A percentile compares a stretch with the other conserved stretches of the same genome.
phyloP scores from a whole-genome alignment of 768 basidiomycete genomes.

The Boletus rubropictus region DNA sequence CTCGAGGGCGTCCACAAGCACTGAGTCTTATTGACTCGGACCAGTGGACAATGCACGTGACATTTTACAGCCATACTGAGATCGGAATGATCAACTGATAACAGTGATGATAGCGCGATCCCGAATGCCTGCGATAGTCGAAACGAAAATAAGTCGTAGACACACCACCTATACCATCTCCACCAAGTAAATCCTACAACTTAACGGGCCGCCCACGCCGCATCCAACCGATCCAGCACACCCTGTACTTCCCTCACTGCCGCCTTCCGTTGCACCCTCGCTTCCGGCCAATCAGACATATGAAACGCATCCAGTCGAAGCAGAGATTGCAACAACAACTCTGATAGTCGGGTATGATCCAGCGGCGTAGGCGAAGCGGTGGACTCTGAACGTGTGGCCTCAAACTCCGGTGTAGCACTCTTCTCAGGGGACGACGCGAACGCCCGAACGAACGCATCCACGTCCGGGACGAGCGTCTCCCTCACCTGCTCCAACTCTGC shows the following conservation, averaged over 20 bases:
- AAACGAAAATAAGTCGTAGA: not conserved
- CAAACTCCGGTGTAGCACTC: not conserved
- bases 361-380: conserved; percentile 5
- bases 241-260: conserved; percentile 84
- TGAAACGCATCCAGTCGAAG: conserved; percentile 79
- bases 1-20: no score
- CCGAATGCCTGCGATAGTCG: not conserved
- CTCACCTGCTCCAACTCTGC: conserved; percentile 46
- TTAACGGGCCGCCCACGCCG: conserved; percentile 46
- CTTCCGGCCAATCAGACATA: conserved; percentile 66
- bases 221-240: conserved; percentile 75
- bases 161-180: not conserved
- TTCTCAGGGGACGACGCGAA: conserved; percentile 10
- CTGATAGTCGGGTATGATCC: conserved; percentile 62
- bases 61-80: no score
- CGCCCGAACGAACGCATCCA: conserved; percentile 49
- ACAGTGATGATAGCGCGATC: no score
- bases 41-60: not conserved
- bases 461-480: conserved; percentile 46
- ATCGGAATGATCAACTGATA: no score
- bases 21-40: no score
- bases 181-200: not conserved
- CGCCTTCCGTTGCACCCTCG: conserved; percentile 73
- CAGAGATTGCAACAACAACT: conserved; percentile 81
- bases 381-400: not conserved